phyloP scores from a whole-genome alignment of 177 flowering plant species.

The Vitis hybrid region DNA sequence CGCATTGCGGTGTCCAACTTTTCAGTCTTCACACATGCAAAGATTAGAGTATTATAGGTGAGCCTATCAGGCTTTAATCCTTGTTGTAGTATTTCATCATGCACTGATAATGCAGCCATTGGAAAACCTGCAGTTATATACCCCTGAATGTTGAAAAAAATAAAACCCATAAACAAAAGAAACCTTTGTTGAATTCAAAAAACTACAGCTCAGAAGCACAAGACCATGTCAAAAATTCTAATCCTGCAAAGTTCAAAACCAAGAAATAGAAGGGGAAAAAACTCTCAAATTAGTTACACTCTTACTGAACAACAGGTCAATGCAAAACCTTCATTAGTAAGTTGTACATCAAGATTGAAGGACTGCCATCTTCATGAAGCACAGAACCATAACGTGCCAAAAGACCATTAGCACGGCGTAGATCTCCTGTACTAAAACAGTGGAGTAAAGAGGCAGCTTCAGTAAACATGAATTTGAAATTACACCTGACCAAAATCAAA shows the following conservation, averaged over 20 bases:
- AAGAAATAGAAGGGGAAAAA: background rate
- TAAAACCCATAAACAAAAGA: background rate
- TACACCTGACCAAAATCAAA: background rate
- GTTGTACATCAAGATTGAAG: slow-evolving; percentile 57
- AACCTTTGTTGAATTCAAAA: background rate
- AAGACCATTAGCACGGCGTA: slow-evolving; percentile 80
- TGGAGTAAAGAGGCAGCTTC: slow-evolving; percentile 19
- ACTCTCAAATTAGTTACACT: background rate
- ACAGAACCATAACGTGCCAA: slow-evolving; percentile 63
- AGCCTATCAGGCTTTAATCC: slow-evolving; percentile 64
- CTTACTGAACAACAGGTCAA: slow-evolving; percentile 2
- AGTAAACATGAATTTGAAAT: slow-evolving; percentile 6
- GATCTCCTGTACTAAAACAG: slow-evolving; percentile 71
- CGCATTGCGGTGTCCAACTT: slow-evolving; percentile 55
- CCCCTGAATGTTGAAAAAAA: slow-evolving; percentile 44
- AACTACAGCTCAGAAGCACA: background rate
- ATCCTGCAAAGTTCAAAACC: background rate
- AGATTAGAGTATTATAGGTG: slow-evolving; percentile 61
- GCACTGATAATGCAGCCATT: slow-evolving; percentile 44
- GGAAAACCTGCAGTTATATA: slow-evolving; percentile 53
- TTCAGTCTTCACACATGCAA: slow-evolving; percentile 56
- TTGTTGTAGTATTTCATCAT: slow-evolving; percentile 49
- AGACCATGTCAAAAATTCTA: background rate
- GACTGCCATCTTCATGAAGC: slow-evolving; percentile 48
- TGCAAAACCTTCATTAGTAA: slow-evolving; percentile 65